A percentile compares a stretch with the other conserved stretches of the same genome.
Conservation (phyloP, 2,329 filamentous ascomycete species). For the Paraphoma chrysanthemicola region DNA sequence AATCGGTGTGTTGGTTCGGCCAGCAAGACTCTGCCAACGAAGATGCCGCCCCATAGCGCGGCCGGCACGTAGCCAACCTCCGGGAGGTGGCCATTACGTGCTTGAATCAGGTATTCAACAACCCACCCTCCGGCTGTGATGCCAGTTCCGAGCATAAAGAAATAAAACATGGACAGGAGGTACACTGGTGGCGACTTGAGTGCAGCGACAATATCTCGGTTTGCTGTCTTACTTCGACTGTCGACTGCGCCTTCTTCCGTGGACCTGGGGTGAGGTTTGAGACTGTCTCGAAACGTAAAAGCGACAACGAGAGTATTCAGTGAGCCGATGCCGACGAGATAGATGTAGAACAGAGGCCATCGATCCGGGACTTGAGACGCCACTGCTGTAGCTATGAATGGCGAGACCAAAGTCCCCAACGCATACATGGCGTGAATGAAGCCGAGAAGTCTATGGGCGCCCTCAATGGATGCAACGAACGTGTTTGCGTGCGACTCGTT, state of each 20-base stretch:
- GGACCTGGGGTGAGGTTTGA: slow-evolving; percentile 35
- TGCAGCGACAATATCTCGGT: slow-evolving; percentile 54
- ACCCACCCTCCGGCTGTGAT: slow-evolving; percentile 68
- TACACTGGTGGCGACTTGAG: slow-evolving; percentile 57
- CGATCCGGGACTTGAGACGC: slow-evolving; percentile 51
- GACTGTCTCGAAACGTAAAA: slow-evolving; percentile 59
- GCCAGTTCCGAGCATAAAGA: slow-evolving; percentile 65
- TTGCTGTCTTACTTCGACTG: slow-evolving; percentile 45
- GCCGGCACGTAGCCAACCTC: slow-evolving; percentile 69
- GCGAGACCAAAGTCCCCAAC: slow-evolving; percentile 63
- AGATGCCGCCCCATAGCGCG: slow-evolving; percentile 61
- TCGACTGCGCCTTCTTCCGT: neutral
- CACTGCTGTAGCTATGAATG: slow-evolving; percentile 54
- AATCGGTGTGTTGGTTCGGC: slow-evolving; percentile 40
- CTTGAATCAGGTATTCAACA: slow-evolving; percentile 68
- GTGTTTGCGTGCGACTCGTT: slow-evolving; percentile 71
- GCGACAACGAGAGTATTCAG: slow-evolving; percentile 58
- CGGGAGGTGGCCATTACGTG: slow-evolving; percentile 63
- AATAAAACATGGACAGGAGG: slow-evolving; percentile 68
- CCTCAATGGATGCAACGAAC: slow-evolving; percentile 61
- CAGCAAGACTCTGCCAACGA: slow-evolving; percentile 53
- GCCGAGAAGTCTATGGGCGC: slow-evolving; percentile 66
- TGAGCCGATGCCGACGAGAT: slow-evolving; percentile 61
- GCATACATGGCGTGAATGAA: slow-evolving; percentile 71
- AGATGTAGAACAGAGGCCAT: slow-evolving; percentile 66